Percentiles rank a stretch among this genome's conserved stretches.
Evolutionary conservation across 495 filamentous ascomycete species (phyloP).

Genomic region (Amniculicola lignicola): DNA sequence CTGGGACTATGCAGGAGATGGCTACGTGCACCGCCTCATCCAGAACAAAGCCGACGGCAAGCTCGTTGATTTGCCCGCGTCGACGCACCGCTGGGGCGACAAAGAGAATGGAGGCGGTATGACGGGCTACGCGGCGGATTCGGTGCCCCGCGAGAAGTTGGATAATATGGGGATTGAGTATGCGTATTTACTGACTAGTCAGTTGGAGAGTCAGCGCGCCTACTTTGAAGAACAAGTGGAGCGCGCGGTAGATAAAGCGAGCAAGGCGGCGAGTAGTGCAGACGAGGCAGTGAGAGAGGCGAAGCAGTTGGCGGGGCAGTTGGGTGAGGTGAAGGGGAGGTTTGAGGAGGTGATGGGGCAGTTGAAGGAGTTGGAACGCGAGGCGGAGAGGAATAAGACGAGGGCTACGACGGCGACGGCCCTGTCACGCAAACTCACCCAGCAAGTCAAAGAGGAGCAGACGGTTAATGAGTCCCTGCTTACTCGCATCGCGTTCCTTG

Average conservation of each 20-base stretch:
- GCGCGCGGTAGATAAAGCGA: slow-evolving; percentile 87
- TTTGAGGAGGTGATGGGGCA: slow-evolving; percentile 55
- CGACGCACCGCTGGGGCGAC: slow-evolving; percentile 19
- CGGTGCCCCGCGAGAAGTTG: slow-evolving; percentile 83
- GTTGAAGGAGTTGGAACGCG: slow-evolving; percentile 65
- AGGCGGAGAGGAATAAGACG: slow-evolving; percentile 62
- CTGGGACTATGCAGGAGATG: slow-evolving; percentile 95
- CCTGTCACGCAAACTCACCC: slow-evolving; percentile 71
- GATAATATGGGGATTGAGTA: slow-evolving; percentile 92
- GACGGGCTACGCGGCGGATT: slow-evolving; percentile 54
- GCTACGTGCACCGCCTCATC: slow-evolving; percentile 93
- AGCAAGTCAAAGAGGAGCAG: slow-evolving; percentile 84
- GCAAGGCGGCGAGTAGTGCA: slow-evolving; percentile 64
- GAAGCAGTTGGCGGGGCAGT: slow-evolving; percentile 47
- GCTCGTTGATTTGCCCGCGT: slow-evolving; percentile 73
- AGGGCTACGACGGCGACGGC: slow-evolving; percentile 67
- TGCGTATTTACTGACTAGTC: slow-evolving; percentile 83
- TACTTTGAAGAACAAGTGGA: slow-evolving; percentile 94
- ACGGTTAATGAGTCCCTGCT: slow-evolving; percentile 74
- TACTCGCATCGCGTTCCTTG: slow-evolving; percentile 67
- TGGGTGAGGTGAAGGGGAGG: slow-evolving; percentile 54
- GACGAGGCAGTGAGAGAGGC: slow-evolving; percentile 59
- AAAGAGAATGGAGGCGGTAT: slow-evolving; percentile 20
- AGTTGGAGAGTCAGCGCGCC: slow-evolving; percentile 84
- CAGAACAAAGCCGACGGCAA: slow-evolving; percentile 89